phyloP scores from a whole-genome alignment of 1,284 basidiomycete species.

The Cutaneotrichosporon cutaneum region DNA sequence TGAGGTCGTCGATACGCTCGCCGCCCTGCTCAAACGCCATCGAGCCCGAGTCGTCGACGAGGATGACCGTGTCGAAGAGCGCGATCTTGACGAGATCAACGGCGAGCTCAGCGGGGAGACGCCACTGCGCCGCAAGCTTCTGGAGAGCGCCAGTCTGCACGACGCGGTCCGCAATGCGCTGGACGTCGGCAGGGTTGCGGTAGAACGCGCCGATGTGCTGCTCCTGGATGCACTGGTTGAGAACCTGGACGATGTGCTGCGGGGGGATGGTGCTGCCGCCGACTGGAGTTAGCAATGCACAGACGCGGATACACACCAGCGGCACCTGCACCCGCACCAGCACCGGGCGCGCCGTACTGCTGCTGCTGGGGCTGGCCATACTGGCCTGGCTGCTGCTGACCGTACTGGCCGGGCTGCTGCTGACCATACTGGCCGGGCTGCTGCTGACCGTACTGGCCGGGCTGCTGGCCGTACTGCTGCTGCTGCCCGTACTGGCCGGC shows the following conservation, averaged over 20 bases:
- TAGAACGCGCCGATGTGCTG: constrained; percentile 55
- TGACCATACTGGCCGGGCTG: constrained; percentile 22
- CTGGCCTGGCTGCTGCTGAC: constrained; percentile 25
- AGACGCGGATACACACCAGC: no score
- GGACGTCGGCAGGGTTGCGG: constrained; percentile 52
- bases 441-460: constrained; percentile 32
- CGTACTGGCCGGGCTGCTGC: constrained; percentile 33
- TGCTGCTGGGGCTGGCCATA: constrained; percentile 28
- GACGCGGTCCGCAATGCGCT: constrained; percentile 53
- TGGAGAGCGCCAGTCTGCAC: constrained; percentile 51
- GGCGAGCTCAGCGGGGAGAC: constrained; percentile 54
- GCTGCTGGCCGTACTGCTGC: constrained; percentile 22
- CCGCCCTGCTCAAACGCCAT: constrained; percentile 54
- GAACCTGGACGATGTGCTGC: constrained; percentile 32
- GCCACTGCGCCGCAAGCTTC: constrained; percentile 53
- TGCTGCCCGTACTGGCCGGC: constrained; percentile 23
- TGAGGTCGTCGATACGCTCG: constrained; percentile 54
- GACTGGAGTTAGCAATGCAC: no score
- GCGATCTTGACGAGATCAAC: constrained; percentile 53
- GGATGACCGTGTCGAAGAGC: constrained; percentile 51
- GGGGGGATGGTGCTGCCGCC: constrained; percentile 26
- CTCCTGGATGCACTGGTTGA: constrained; percentile 53
- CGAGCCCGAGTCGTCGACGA: constrained; percentile 53
- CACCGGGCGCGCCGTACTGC: constrained; percentile 31
- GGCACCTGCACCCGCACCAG: constrained; percentile 30